Evolutionary conservation across 805 yeast genomes (phyloP), one percentile per base, ranked within the genome.

Genomic region (Lachancea cidri): DNA sequence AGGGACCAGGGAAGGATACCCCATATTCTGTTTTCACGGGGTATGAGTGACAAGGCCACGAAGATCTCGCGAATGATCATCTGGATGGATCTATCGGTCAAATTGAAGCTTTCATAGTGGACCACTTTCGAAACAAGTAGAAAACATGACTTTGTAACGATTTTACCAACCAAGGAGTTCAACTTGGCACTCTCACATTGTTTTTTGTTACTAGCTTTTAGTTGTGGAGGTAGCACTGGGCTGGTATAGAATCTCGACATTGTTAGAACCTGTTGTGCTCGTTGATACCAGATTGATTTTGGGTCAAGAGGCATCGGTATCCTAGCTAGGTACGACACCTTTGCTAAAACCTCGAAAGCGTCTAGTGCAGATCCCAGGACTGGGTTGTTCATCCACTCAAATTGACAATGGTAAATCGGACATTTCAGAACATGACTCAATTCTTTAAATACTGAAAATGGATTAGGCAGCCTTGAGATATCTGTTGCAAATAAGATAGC

Each of bases 381-480:
- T 1, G 73, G 73, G 40, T 68, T 64, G 38, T 66, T 68, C 66
- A 67, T 62, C 71, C 71, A 68, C 29, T 58, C 60, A 15, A 57
- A 56, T 11, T 57, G 60, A 44, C 67, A 58, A 19, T 59, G 53
- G 44, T 62, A 67, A 3, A 71, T 42, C 11, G 71, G 73, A 2
- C 54, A 45, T 24, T 62, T 60, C 37, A 68, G 54, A 18, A 54
- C 48, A 11, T 58, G 53, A 39, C 60, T 58, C 35, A 60, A 58
- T 2, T 62, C 60, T 29, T 49, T 50, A 44, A 65, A 72, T 18
- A 70, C 56, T 3, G 53, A 55, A 48, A 65, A 71, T 3, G 79
- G 78, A 17, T 69, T 62, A 1, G 76, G 74, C 8, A 72, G 39
- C 1, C 54, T 52, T 9, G 63, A 60, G 3, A 53, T 43, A 15